Base-by-base conservation (phyloP, 768 basidiomycete genomes). In the Suillus subluteus region DNA sequence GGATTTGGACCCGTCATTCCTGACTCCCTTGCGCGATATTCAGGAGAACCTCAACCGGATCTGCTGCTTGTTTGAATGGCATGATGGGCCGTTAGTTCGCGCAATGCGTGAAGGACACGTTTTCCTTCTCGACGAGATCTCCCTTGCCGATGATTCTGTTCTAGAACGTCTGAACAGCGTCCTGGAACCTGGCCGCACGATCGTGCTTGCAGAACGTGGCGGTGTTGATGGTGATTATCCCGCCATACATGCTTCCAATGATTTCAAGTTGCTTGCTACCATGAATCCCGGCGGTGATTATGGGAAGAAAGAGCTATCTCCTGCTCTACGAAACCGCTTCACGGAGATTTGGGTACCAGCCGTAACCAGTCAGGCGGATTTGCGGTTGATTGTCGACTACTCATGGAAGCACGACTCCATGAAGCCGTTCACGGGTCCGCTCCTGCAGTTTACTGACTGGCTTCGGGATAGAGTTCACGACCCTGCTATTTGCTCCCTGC, bases 251-350 rank as follows among this genome's bases (percentile, higher is more conserved):
- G 96, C 95, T 9, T 75, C 80, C 8, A 79, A 84, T 4, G 79
- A 79, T 1, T 99, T 99, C 84, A 91, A 96, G 75, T 87, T 99
- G 44, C 82, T 98, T 0, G 95, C 98, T 3, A 99, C 98, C 3
- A 99, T 99, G 98, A 99, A 99, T 75, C 98, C 98, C 0, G 98
- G 98, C 23, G 98, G 98, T 16, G 98, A 99, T 73, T 99, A 96
- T 72, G 98, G 98, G 30, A 99, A 99, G 83, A 99, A 99, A 75
- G 98, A 99, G 74, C 82, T 99, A 2, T 99, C 98, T 2, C 97
- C 96, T 40, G 98, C 98, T 0, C 82, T 99, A 46, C 88, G 98
- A 23, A 99, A 99, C 79, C 88, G 98, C 6, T 99, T 99, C 79
- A 99, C 98, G 4, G 98, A 99, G 76, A 97, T 99, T 40, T 99